Evolutionary conservation across 306 rosid genomes (phyloP).

Genomic region (Cucumis hystrix): DNA sequence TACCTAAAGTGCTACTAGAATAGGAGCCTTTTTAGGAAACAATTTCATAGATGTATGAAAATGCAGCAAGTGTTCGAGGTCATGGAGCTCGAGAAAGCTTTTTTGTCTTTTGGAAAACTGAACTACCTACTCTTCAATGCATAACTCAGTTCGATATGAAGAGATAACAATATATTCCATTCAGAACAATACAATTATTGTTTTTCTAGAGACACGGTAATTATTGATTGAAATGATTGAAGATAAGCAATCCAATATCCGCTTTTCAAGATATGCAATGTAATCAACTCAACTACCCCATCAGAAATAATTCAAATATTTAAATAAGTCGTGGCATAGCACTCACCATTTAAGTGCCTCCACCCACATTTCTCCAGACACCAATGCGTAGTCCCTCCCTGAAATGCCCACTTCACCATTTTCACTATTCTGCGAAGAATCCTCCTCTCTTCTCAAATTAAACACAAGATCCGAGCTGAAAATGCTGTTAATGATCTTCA

Average conservation of each 20-base stretch:
- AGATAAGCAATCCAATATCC: not conserved
- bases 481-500: constrained; percentile 82
- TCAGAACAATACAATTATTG: not conserved
- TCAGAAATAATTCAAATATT: not conserved
- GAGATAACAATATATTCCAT: not conserved
- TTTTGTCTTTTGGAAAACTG: not conserved
- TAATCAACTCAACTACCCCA: not conserved
- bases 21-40: not conserved
- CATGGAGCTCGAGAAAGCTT: not conserved
- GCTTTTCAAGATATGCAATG: not conserved
- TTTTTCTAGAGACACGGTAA: not conserved
- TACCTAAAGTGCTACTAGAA: not conserved
- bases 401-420: constrained; percentile 76
- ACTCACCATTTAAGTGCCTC: constrained; percentile 95
- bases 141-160: not conserved
- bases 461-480: constrained; percentile 74
- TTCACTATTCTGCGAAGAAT: constrained; percentile 28
- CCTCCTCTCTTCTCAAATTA: constrained; percentile 70
- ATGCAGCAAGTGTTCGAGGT: not conserved
- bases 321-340: not conserved
- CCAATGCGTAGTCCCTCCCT: constrained; percentile 90
- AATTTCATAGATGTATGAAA: not conserved
- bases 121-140: not conserved
- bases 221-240: not conserved
- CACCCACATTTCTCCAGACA: constrained; percentile 91